A percentile compares a stretch with the other conserved stretches of the same genome.
Evolutionary conservation across 306 rosid species (phyloP).

Genomic region (Acacia melanoxylon): DNA sequence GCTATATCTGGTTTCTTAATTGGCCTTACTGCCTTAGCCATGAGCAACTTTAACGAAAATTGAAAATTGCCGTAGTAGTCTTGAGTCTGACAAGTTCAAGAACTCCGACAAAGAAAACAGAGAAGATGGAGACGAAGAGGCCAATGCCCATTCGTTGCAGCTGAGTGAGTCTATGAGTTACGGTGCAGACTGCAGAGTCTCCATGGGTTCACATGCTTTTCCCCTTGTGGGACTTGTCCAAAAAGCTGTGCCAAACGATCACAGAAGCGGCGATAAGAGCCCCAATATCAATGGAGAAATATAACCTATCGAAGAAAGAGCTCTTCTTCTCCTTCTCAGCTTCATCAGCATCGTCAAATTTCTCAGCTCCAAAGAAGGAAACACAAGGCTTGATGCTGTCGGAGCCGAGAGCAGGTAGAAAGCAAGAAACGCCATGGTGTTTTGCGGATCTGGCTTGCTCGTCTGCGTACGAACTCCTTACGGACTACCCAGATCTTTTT

Average conservation of each 20-base stretch:
- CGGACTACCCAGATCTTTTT: no score
- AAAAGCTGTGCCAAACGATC: slow-evolving; percentile 64
- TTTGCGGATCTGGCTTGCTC: no score
- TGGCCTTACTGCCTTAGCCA: no score
- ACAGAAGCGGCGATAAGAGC: slow-evolving; percentile 58
- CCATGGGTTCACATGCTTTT: slow-evolving; percentile 67
- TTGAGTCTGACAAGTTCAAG: no score
- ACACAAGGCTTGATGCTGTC: slow-evolving; percentile 87
- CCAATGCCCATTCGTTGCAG: no score
- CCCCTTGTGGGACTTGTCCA: slow-evolving; percentile 63
- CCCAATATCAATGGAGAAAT: slow-evolving; percentile 77
- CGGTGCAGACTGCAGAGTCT: slow-evolving; percentile 78
- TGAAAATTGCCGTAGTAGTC: no score
- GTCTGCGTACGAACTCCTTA: no score
- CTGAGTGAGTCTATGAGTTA: slow-evolving; percentile 44
- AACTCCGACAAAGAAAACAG: no score
- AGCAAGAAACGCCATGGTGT: slow-evolving; percentile 46
- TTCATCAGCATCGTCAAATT: no score
- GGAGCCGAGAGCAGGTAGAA: slow-evolving; percentile 79
- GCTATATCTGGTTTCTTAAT: neutral
- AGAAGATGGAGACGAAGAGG: no score
- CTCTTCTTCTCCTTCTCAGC: no score
- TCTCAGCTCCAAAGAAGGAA: slow-evolving; percentile 19
- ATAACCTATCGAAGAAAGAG: slow-evolving; percentile 61
- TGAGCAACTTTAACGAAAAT: no score